Evolutionary conservation across 2,329 filamentous ascomycete genomes (phyloP).

Genomic region (Fusarium sp.): DNA sequence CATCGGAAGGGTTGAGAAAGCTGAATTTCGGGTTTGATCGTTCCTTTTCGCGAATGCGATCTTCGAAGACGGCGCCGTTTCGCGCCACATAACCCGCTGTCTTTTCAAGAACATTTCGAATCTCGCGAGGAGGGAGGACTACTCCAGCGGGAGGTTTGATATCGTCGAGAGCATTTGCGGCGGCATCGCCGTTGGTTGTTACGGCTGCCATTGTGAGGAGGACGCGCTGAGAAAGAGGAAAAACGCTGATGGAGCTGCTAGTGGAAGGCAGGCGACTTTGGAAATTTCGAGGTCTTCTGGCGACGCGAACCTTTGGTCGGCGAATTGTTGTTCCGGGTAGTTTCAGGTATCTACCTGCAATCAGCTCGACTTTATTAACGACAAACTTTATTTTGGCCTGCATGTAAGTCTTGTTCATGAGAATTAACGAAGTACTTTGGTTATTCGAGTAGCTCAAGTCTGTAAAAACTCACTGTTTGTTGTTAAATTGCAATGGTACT

Average conservation of each 20-base stretch:
- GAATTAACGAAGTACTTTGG: background rate
- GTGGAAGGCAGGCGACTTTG: conserved; percentile 10
- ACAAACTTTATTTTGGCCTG: background rate
- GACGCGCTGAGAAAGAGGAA: conserved; percentile 6
- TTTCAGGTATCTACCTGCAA: background rate
- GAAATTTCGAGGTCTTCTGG: conserved; percentile 42
- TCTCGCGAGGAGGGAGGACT: conserved; percentile 89
- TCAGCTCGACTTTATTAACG: background rate
- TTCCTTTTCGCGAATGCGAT: conserved; percentile 87
- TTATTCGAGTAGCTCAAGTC: background rate
- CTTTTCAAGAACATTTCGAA: conserved; percentile 88
- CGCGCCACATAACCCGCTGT: conserved; percentile 89
- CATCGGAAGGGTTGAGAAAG: conserved; percentile 82
- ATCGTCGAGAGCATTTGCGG: conserved; percentile 65
- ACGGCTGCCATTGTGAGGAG: conserved; percentile 46
- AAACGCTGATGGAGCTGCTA: conserved; percentile 19
- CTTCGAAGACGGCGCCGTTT: conserved; percentile 77
- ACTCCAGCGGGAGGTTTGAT: conserved; percentile 84
- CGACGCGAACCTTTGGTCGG: conserved; percentile 34
- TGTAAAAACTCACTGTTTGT: background rate
- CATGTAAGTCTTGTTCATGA: background rate
- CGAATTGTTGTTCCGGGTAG: conserved; percentile 15
- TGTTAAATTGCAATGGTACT: background rate
- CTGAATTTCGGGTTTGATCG: conserved; percentile 88
- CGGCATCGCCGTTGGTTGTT: conserved; percentile 63